Conservation (phyloP, 306 rosid species). For the Prunus campanulata region DNA sequence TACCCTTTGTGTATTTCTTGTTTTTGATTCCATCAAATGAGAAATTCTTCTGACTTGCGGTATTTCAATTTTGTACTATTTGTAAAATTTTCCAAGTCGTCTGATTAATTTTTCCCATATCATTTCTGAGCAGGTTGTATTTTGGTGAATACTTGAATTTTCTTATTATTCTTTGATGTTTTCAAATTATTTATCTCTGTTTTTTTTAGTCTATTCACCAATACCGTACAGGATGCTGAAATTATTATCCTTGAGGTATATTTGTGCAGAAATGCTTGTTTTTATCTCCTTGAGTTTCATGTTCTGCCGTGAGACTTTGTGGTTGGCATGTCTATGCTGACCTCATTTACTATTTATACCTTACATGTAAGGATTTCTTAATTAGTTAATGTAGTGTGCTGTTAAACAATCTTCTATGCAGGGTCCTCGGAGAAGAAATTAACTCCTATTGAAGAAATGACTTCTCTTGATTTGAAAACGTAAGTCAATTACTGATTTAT, state of each 20-base stretch:
- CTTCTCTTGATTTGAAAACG: constrained; percentile 92
- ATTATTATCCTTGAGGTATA: background rate
- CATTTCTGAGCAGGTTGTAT: background rate
- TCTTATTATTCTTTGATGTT: background rate
- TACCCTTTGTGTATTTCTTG: background rate
- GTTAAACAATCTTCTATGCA: constrained; percentile 31
- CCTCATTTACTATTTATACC: background rate
- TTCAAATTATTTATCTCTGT: background rate
- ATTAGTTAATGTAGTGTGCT: constrained; percentile 4
- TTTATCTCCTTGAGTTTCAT: constrained; percentile 14
- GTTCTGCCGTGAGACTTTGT: background rate
- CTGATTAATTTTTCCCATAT: background rate
- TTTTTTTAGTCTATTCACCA: background rate
- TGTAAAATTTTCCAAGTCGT: background rate
- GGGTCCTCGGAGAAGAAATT: constrained; percentile 66
- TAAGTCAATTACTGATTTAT: constrained; percentile 39
- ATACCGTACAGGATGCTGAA: background rate
- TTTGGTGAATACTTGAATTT: background rate
- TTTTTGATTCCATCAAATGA: background rate
- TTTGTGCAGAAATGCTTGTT: constrained; percentile 10
- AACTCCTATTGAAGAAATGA: constrained; percentile 66
- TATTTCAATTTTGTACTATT: background rate
- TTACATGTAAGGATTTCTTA: background rate
- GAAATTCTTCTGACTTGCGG: background rate
- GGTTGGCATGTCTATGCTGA: constrained; percentile 4